Evolutionary conservation across 2,329 filamentous ascomycete genomes (phyloP), one percentile per base, ranked within the genome.

Genomic region (Bipolaris victoriae): DNA sequence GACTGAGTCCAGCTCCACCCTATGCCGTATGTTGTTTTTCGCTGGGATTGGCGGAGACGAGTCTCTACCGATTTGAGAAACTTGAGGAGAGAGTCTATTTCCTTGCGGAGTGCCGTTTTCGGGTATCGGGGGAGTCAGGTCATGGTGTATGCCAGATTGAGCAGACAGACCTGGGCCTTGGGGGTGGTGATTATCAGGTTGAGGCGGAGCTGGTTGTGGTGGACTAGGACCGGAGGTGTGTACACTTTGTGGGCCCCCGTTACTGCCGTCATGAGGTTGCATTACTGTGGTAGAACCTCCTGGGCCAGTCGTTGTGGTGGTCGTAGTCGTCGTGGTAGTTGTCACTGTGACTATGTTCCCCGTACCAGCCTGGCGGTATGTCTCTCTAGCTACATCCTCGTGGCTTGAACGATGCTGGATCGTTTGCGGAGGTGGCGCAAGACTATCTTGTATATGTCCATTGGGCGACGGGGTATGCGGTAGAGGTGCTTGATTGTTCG

Each of bases 291-390:
- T 74, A 20, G 65, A 65, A 1, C 73, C 73, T 3, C 73, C 73
- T 13, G 72, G 72, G 0, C 72, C 72, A 11, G 72, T 75, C 2
- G 69, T 72, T 15, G 72, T 75, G 2, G 72, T 76, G 0, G 73
- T 75, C 1, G 73, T 75, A 1, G 73, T 75, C 1, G 72, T 76
- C 1, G 73, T 75, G 11, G 73, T 76, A 0, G 72, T 76, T 7
- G 70, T 74, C 3, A 71, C 70, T 5, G 72, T 75, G 3, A 76
- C 66, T 18, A 75, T 66, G 24, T 75, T 72, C 0, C 73, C 73
- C 7, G 73, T 74, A 13, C 61, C 65, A 18, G 57, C 59, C 48
- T 76, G 72, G 29, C 67, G 67, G 43, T 75, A 68, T 10, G 71
- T 70, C 33, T 76, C 72, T 44, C 58, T 61, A 2, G 64, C 61